phyloP scores from a whole-genome alignment of 169 alveolate genomes.

The Eimeria tenella region DNA sequence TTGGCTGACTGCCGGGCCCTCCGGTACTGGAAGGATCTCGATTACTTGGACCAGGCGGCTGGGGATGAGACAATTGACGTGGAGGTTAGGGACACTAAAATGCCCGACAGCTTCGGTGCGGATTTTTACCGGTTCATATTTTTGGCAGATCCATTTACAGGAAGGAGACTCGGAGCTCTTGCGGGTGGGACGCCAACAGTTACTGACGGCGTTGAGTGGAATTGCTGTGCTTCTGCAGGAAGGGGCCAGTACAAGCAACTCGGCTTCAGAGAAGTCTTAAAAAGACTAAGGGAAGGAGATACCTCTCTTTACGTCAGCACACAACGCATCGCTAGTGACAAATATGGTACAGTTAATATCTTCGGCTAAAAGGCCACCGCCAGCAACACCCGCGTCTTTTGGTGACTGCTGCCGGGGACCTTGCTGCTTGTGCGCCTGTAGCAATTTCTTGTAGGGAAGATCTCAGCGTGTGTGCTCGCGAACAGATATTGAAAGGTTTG shows the following conservation, averaged over 20 bases:
- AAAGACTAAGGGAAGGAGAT: slow-evolving; percentile 60
- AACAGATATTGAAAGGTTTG: too few relatives aligned
- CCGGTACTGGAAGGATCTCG: not conserved
- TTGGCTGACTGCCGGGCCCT: slow-evolving; percentile 41
- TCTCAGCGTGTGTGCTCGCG: too few relatives aligned
- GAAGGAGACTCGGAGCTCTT: not conserved
- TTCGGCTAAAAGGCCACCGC: too few relatives aligned
- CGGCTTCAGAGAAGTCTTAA: slow-evolving; percentile 30
- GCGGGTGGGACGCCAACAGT: not conserved
- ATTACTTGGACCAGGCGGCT: not conserved
- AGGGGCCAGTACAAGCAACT: slow-evolving; percentile 44
- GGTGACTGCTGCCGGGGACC: not conserved
- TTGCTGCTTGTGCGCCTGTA: not conserved
- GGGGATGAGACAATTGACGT: slow-evolving; percentile 33
- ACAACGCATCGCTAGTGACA: slow-evolving; percentile 46
- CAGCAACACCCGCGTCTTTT: too few relatives aligned
- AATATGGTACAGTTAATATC: slow-evolving; percentile 16
- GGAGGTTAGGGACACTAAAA: slow-evolving; percentile 18
- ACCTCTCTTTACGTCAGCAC: slow-evolving; percentile 57
- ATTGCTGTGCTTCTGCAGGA: slow-evolving; percentile 12
- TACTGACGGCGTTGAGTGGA: too few relatives aligned
- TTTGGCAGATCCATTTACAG: not conserved
- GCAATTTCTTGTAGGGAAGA: too few relatives aligned
- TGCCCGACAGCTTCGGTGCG: slow-evolving; percentile 41
- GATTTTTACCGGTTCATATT: too few relatives aligned